Evolutionary conservation across 164 flowering plant species (phyloP), one percentile per base, ranked within the genome.

Genomic region (Magnolia sinica): DNA sequence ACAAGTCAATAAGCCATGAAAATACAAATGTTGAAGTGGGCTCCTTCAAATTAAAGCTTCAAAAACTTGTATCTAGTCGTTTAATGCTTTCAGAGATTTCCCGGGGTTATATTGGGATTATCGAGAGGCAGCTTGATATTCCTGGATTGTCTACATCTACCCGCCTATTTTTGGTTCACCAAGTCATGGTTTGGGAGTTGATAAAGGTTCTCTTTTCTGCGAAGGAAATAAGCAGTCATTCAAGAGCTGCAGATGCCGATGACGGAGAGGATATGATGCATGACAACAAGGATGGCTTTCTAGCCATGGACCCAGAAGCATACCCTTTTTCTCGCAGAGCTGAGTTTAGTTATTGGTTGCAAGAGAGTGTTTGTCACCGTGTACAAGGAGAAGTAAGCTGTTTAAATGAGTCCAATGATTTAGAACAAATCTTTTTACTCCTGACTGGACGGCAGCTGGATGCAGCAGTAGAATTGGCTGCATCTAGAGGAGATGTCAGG

Each of bases 301-400:
- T 87, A 14, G 92, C 88, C 50, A 83, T 85, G 76, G 97, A 94
- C 37, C 75, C 52, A 18, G 97, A 93, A 83, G 96, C 99, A 63
- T 92, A 91, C 74, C 91, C 96, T 67, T 86, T 91, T 80, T 81
- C 94, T 68, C 90, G 97, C 37, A 89, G 97, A 80, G 97, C 99
- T 49, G 92, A 91, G 77, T 96, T 96, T 82, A 96, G 99, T 78
- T 87, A 79, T 79, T 96, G 98, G 99, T 86, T 96, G 86, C 97
- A 91, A 83, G 99, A 96, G 82, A 89, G 94, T 91, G 97, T 96
- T 70, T 89, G 86, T 77, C 93, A 89, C 79, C 92, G 89, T 52
- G 97, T 96, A 45, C 97, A 96, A 78, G 89, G 89, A 45, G 96
- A 93, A 64, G 82, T 93, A 29, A 89, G 96, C 88, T 87, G 84